Base-by-base conservation (phyloP, 1,139 yeast genomes). In the Kodamaea ohmeri region DNA sequence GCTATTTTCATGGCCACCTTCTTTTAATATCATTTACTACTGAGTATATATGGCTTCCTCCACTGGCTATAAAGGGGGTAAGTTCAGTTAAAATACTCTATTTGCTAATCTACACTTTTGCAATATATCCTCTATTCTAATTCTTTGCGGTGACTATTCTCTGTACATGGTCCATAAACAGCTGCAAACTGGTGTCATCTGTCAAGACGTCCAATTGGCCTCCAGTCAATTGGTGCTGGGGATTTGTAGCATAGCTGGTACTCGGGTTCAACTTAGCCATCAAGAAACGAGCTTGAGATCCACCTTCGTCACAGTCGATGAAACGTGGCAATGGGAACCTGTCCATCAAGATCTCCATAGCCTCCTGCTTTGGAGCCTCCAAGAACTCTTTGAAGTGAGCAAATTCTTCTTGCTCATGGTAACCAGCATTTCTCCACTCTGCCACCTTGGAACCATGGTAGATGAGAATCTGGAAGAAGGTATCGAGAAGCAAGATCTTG, bases 211-310 rank as follows among this genome's bases (percentile, higher is more conserved):
- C 70, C 40, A 60, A 46, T 35, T 56, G 60, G 15, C 59, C 56
- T 6, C 50, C 48, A 22, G 38, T 21, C 53, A 64, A 52, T 48
- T 63, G 46, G 42, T 62, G 59, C 45, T 60, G 56, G 15, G 71
- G 65, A 45, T 63, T 52, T 34, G 70, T 61, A 25, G 76, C 71
- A 50, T 80, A 80, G 34, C 77, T 76, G 9, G 81, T 78, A 17
- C 87, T 76, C 13, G 94, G 94, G 55, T 83, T 84, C 51, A 84
- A 65, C 55, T 82, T 80, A 2, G 89, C 83, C 73, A 80, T 76
- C 44, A 84, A 65, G 55, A 84, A 84, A 53, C 94, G 69, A 0
- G 92, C 88, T 51, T 83, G 92, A 0, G 86, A 79, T 2, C 88
- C 89, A 34, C 87, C 84, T 51, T 82, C 87, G 47, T 82, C 86